These are phyloP conservation scores for Rhynchospora tenuis DNA, from an alignment of 176 grass and related monocot genomes.

Conservation along the genomic window DNA sequence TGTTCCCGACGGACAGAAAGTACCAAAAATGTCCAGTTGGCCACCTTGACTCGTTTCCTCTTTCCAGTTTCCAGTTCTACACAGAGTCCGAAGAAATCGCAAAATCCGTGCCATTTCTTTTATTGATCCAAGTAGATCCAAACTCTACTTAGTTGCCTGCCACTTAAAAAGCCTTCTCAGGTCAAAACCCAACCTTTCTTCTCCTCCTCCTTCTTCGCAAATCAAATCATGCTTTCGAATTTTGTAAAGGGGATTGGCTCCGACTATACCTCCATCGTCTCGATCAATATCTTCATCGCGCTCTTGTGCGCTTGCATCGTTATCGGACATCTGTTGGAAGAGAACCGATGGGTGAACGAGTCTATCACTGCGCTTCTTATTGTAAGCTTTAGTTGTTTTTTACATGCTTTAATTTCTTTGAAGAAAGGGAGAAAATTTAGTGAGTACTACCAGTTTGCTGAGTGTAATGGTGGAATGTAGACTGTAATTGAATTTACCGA, in stretches of 20 bases:
- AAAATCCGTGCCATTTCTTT: neutral
- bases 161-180: neutral
- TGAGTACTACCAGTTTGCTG: neutral
- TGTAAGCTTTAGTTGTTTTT: slow-evolving; percentile 28
- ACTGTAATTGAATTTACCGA: neutral
- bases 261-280: slow-evolving; percentile 53
- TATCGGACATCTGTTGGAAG: slow-evolving; percentile 83
- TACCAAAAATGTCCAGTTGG: neutral
- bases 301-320: slow-evolving; percentile 89
- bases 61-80: neutral
- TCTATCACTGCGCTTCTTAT: slow-evolving; percentile 74
- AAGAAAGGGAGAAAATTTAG: neutral
- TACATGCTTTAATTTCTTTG: neutral
- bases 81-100: neutral
- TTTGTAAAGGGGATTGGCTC: neutral
- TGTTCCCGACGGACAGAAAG: neutral
- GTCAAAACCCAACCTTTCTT: neutral
- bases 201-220: neutral
- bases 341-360: slow-evolving; percentile 85
- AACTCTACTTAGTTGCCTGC: neutral
- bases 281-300: slow-evolving; percentile 85
- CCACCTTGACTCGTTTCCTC: neutral
- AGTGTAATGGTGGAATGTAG: neutral
- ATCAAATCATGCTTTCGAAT: slow-evolving; percentile 9
- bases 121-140: neutral